A percentile compares a stretch with the other conserved stretches of the same genome.
These are phyloP conservation scores for Prunus persica DNA, from an alignment of 306 rosid species.

Conservation along the genomic window DNA sequence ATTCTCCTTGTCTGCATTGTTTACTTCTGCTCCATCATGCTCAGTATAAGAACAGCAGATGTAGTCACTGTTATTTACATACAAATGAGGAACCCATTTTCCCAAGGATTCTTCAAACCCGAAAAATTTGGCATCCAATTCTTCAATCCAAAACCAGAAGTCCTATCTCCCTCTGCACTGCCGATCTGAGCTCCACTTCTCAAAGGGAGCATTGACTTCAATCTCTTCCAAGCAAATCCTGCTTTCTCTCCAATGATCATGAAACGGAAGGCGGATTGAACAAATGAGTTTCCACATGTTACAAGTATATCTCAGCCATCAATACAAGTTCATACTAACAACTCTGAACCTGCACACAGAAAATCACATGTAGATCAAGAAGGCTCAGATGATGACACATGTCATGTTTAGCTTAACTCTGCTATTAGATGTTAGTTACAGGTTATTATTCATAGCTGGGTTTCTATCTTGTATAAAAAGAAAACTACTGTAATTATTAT, in stretches of 20 bases:
- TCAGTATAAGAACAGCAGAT: slow-evolving; percentile 82
- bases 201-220: slow-evolving; percentile 69
- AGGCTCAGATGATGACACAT: too few relatives aligned
- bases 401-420: too few relatives aligned
- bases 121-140: slow-evolving; percentile 49
- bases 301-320: too few relatives aligned
- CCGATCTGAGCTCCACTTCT: slow-evolving; percentile 35
- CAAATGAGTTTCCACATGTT: slow-evolving; percentile 77
- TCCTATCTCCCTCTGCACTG: slow-evolving; percentile 29
- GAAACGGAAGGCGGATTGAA: slow-evolving; percentile 97
- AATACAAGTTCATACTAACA: too few relatives aligned
- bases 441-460: too few relatives aligned
- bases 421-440: too few relatives aligned
- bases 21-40: slow-evolving; percentile 39
- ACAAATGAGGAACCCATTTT: slow-evolving; percentile 46
- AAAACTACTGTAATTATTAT: too few relatives aligned
- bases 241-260: slow-evolving; percentile 76
- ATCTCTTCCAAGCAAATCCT: slow-evolving; percentile 68
- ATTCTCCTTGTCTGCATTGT: slow-evolving; percentile 48
- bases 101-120: slow-evolving; percentile 40
- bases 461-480: too few relatives aligned
- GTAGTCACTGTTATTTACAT: slow-evolving; percentile 84
- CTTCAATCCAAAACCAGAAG: slow-evolving; percentile 30
- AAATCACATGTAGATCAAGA: too few relatives aligned
- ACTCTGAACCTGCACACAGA: too few relatives aligned